Base-by-base conservation (phyloP, 257 asterid species). In the Solanum ossicruentum region DNA sequence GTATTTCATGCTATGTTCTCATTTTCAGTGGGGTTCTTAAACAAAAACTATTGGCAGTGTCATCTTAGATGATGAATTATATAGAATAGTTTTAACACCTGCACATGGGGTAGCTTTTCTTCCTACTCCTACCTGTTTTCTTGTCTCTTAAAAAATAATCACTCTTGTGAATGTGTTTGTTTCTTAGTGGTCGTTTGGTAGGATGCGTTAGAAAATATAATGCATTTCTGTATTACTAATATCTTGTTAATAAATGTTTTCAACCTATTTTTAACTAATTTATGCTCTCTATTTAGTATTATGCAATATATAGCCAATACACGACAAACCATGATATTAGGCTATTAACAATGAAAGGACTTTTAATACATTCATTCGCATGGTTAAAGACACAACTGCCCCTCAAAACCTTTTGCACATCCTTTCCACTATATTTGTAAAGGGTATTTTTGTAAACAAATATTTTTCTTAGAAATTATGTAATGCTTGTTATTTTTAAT, bases 81-180 rank as follows among this genome's bases (percentile, higher is more conserved):
- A 77, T 84, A 80, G 80, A 61, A 87, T 78, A 89, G 84, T 84
- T 84, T 79, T 79, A 81, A 60, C 80, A 82, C 72, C 47, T 89
- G 90, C 92, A 90, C 97, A 90, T 89, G 94, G 88, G 57, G 54
- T 90, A 72, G 28, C 43, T 84, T 72, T 83, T 49, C 84, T 81
- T 55, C 84, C 84, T 21, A 58, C 63, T 86, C 89, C 87, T 55
- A 75, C 86, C 86, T 91, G 89, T 89, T 84, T 77, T 80, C 17
- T 28, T 69, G 77, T 87, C 87, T 90, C 86, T 85, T 79, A 2
- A 54, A 80, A 84, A 10, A 60, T 66, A 65, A 26, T 86, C 75
- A 83, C 84, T 56, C 10, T 75, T 75, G 65, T 52, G 82, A 75
- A 23, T 73, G 21, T 75, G 43, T 49, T 75, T 75, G 41, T 49